phyloP scores from a whole-genome alignment of 208 protist genomes.

The Leishmania aethiopica region DNA sequence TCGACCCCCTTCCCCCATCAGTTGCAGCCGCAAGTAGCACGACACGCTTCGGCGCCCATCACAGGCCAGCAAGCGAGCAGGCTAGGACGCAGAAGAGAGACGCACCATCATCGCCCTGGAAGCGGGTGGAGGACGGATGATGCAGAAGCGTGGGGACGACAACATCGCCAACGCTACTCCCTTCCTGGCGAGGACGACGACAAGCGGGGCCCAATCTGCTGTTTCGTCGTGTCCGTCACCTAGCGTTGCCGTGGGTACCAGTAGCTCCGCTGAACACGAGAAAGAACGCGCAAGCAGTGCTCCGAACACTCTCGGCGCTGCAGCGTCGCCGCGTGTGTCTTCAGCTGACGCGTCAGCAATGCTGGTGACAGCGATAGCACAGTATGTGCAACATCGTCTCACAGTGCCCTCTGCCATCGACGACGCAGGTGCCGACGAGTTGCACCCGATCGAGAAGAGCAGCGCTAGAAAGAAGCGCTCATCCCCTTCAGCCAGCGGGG shows the following conservation, averaged over 20 bases:
- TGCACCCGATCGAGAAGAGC: not conserved
- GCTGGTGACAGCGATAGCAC: not conserved
- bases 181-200: not conserved
- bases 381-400: conserved; percentile 4
- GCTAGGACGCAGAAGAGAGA: not conserved
- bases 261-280: not conserved
- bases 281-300: not conserved
- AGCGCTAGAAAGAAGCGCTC: not conserved
- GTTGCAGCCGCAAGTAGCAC: not conserved
- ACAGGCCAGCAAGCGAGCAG: not conserved
- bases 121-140: not conserved
- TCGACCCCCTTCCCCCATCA: not conserved
- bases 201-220: not conserved
- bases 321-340: not conserved
- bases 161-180: not conserved
- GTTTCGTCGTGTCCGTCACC: not conserved
- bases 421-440: not conserved
- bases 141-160: not conserved
- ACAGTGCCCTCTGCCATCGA: not conserved
- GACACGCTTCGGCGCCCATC: not conserved
- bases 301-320: not conserved
- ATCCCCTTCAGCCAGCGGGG: not conserved
- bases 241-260: not conserved
- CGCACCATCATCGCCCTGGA: no score
- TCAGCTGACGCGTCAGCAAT: conserved; percentile 1